Base-by-base conservation (phyloP, 108 stramenopile species). In the Pseudonitzschia multiseries region DNA sequence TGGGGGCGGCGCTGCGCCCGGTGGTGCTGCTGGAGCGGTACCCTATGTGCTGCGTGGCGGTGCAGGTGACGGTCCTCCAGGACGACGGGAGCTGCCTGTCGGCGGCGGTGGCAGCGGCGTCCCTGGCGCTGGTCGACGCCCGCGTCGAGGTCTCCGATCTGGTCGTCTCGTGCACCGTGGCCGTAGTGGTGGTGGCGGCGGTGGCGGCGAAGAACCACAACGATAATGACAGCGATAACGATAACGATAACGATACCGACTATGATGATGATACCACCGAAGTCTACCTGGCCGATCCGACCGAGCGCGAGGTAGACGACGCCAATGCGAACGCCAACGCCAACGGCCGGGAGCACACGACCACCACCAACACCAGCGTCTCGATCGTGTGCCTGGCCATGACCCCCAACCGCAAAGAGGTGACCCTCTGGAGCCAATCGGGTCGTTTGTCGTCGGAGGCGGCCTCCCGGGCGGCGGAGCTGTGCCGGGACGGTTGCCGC, bases 341-440 rank as follows among this genome's bases (percentile, higher is more conserved):
- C 36, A 36, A 36, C 36, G 36, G 6, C n/a, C n/a, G n/a, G n/a
- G n/a, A n/a, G n/a, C n/a, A n/a, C n/a, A n/a, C n/a, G n/a, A n/a
- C n/a, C 36, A 36, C 2, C 53, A 54, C 9, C 53, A 54, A 54
- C 57, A 79, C 36, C 15, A 6, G 9, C 46, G 57, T 31, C 4
- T 24, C 61, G 17, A 17, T 62, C n/a, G 60, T 80, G 21, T 70
- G 73, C 40, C 64, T 94, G 69, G 90, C 89, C 26, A 83, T 94
- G 80, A 86, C 90, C 80, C 84, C 88, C 0, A 91, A 92, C 82
- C 81, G 75, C 69, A 90, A 86, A 66, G 90, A 94, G 80, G 87
- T 90, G 17, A 89, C 86, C 22, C 74, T 92, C 48, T 94, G 89
- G 90, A 78, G 87, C 69, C 90, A 92, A 65, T 77, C 81, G 32